Evolutionary conservation across 495 filamentous ascomycete genomes (phyloP), one percentile per base, ranked within the genome.

Genomic region (Saxispiralis lemnorum): DNA sequence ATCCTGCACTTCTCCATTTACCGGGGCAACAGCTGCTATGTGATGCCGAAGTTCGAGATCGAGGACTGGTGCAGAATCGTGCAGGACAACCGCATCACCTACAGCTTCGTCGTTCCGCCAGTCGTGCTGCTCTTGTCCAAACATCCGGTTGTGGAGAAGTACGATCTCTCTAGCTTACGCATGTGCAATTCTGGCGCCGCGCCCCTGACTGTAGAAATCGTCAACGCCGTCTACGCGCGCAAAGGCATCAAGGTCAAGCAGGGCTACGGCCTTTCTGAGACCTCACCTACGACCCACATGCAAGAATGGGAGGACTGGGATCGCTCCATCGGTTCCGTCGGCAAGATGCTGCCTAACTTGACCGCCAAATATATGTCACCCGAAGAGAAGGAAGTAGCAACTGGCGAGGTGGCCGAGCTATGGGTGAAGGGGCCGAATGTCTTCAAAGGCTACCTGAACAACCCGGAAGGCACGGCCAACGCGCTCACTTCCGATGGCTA

Each of bases 141-240:
- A 55, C 71, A 81, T 56, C 82, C 86, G 0, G 55, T 71, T 3
- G 74, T 94, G 10, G 56, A 58, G 0, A 81, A 83, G 50, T 93
- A 88, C 57, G 76, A 97, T 59, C 63, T 97, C 14, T 78, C 72
- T 12, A 76, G 68, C 16, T 51, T 97, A 12, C 76, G 78, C 31
- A 85, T 88, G 76, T 64, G 94, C 64, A 92, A 83, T 61, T 87
- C 75, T 1, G 89, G 85, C 7, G 89, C 88, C 1, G 89, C 89
- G 2, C 89, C 89, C 0, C 63, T 96, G 32, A 92, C 83, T 0
- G 65, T 70, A 16, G 86, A 95, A 39, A 66, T 97, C 2, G 81
- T 86, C 6, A 73, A 87, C 44, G 69, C 76, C 13, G 76, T 92
- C 7, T 85, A 84, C 63, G 54, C 70, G 4, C 72, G 86, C 11